Conservation (phyloP, 192 early-diverging fungal genomes). For the Linnemannia schmuckeri region DNA sequence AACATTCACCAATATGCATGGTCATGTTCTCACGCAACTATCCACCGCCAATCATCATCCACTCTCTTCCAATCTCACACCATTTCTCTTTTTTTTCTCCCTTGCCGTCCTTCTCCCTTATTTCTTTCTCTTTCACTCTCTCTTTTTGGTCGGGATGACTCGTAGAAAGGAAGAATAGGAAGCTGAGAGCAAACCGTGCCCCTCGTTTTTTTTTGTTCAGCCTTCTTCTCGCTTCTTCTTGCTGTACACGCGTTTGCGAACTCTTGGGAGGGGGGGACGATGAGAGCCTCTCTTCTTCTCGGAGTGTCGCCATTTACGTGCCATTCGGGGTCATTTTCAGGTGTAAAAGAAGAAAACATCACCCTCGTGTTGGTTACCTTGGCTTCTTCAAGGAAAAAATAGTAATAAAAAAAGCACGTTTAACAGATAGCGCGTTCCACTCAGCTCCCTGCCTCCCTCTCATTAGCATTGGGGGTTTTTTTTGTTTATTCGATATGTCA, state of each 20-base stretch:
- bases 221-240: neutral
- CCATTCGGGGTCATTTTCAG: neutral
- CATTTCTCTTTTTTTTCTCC: neutral
- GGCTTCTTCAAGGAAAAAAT: neutral
- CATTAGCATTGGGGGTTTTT: no score
- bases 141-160: neutral
- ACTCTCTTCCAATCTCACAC: neutral
- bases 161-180: neutral
- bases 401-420: neutral
- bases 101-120: neutral
- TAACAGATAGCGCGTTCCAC: neutral
- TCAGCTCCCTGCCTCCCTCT: no score
- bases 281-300: neutral
- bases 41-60: neutral
- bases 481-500: no score
- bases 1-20: neutral
- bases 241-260: constrained; percentile 5
- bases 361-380: neutral
- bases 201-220: neutral
- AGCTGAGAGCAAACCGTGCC: neutral
- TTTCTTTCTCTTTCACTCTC: neutral
- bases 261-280: neutral
- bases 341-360: neutral
- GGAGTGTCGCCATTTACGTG: neutral
- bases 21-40: constrained; percentile 2